Base-by-base conservation (phyloP, 805 yeast genomes). In the Candida dajiaensis region DNA sequence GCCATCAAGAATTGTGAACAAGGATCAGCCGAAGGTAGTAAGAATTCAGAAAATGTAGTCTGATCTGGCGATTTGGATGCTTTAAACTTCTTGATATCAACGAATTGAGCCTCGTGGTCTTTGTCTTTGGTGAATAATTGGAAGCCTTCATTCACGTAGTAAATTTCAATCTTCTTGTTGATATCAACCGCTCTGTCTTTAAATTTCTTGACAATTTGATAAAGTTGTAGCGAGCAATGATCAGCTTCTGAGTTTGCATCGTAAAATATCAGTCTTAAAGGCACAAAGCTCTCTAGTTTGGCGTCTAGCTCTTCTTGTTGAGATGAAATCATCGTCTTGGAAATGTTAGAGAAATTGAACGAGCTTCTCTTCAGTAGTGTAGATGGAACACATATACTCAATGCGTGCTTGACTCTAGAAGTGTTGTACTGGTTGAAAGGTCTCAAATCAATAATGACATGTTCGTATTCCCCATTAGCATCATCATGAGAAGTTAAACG, bases 361-460 rank as follows among this genome's bases (percentile, higher is more conserved):
- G 61, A 54, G 2, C 50, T 40, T 49, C 98, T 75, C 61, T 83
- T 86, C 52, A 92, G 67, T 28, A 92, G 70, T 1, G 97, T 92
- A 15, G 96, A 84, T 1, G 98, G 97, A 11, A 90, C 71, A 61
- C 96, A 87, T 23, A 92, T 75, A 60, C 87, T 88, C 38, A 87
- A 67, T 0, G 97, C 78, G 35, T 75, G 70, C 6, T 55, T 55
- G 10, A 92, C 65, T 50, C 85, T 86, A 5, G 76, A 65, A 48
- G 73, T 76, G 36, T 81, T 73, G 62, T 71, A 88, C 49, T 86
- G 90, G 35, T 85, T 81, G 62, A 83, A 88, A 0, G 97, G 88
- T 49, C 98, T 69, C 19, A 85, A 78, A 61, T 92, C 98, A 3
- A 59, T 48, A 2, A 54, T 41, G 2, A 58, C 43, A 5, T 49